Percentiles rank a stretch among this genome's conserved stretches.
Evolutionary conservation across 2,329 filamentous ascomycete genomes (phyloP).

Genomic region (Penicillium sp.): DNA sequence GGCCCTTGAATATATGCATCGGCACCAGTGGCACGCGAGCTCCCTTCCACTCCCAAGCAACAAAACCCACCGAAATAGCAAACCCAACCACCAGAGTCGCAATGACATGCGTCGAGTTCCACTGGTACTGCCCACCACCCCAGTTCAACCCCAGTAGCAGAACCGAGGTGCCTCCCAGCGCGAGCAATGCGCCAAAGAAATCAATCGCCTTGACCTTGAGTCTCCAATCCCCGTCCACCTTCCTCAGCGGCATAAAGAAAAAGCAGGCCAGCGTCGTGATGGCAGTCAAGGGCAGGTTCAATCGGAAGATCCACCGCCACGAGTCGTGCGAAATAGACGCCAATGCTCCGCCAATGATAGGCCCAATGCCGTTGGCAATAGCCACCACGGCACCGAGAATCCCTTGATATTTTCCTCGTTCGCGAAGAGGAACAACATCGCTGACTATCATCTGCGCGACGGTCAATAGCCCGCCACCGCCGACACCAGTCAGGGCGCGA

Average conservation of each 20-base stretch:
- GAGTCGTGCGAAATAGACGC: constrained; percentile 45
- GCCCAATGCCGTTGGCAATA: constrained; percentile 52
- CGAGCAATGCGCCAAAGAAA: constrained; percentile 47
- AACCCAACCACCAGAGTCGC: constrained; percentile 51
- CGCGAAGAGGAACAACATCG: constrained; percentile 56
- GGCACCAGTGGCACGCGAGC: constrained; percentile 21
- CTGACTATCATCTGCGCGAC: constrained; percentile 58
- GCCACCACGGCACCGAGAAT: constrained; percentile 48
- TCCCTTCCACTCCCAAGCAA: constrained; percentile 36
- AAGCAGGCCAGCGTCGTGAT: constrained; percentile 47
- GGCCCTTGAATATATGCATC: constrained; percentile 52
- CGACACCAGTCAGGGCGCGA: constrained; percentile 56
- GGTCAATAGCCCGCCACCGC: constrained; percentile 56
- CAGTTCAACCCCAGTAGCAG: constrained; percentile 52
- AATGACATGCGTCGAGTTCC: constrained; percentile 53
- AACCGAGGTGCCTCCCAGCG: constrained; percentile 44
- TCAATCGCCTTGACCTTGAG: constrained; percentile 50
- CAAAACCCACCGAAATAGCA: constrained; percentile 24
- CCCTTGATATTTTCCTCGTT: constrained; percentile 59
- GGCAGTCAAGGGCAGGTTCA: constrained; percentile 51
- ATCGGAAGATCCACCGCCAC: constrained; percentile 52
- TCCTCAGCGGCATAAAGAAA: constrained; percentile 55
- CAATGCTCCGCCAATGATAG: constrained; percentile 51
- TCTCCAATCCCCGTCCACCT: constrained; percentile 50
- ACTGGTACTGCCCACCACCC: constrained; percentile 56